A percentile compares a stretch with the other conserved stretches of the same genome.
Conservation (phyloP, 1,284 basidiomycete species). For the Mixia osmundae region DNA sequence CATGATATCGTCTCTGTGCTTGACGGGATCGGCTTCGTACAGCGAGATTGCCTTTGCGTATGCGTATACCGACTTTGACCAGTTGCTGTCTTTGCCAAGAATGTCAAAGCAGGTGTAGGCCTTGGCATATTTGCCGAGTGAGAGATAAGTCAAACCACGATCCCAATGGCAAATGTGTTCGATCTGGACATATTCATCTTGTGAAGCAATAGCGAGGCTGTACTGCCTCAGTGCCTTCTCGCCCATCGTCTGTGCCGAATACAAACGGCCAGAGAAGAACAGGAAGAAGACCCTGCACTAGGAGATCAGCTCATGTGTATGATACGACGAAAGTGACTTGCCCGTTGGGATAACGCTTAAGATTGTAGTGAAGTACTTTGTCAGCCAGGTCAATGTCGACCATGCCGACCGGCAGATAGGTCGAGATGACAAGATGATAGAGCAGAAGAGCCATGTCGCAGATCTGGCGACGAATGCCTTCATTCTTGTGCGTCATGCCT, state of each 20-base stretch:
- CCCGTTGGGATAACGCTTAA: slow-evolving; percentile 51
- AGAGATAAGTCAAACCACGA: slow-evolving; percentile 8
- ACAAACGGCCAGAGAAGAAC: slow-evolving; percentile 69
- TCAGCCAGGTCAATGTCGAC: slow-evolving; percentile 48
- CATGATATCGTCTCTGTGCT: slow-evolving; percentile 22
- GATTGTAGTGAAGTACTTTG: slow-evolving; percentile 55
- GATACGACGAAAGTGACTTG: too few species aligned
- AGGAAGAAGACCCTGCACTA: slow-evolving; percentile 96
- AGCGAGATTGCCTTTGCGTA: slow-evolving; percentile 26
- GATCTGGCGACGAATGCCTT: slow-evolving; percentile 57
- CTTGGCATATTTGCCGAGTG: slow-evolving; percentile 18
- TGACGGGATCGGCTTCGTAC: slow-evolving; percentile 29
- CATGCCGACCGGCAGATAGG: slow-evolving; percentile 46
- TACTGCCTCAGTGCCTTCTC: slow-evolving; percentile 42
- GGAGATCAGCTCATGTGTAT: too few species aligned
- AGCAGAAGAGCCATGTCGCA: slow-evolving; percentile 74
- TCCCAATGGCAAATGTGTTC: slow-evolving; percentile 25
- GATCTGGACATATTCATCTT: slow-evolving; percentile 26
- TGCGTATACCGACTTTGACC: slow-evolving; percentile 68
- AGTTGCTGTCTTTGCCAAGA: slow-evolving; percentile 27
- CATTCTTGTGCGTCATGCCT: slow-evolving; percentile 35
- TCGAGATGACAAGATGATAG: slow-evolving; percentile 73
- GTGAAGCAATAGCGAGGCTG: slow-evolving; percentile 12
- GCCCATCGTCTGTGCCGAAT: slow-evolving; percentile 53
- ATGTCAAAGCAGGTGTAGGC: slow-evolving; percentile 11